Conservation (phyloP, 2,329 filamentous ascomycete species). For the Aspergillus glaucus region DNA sequence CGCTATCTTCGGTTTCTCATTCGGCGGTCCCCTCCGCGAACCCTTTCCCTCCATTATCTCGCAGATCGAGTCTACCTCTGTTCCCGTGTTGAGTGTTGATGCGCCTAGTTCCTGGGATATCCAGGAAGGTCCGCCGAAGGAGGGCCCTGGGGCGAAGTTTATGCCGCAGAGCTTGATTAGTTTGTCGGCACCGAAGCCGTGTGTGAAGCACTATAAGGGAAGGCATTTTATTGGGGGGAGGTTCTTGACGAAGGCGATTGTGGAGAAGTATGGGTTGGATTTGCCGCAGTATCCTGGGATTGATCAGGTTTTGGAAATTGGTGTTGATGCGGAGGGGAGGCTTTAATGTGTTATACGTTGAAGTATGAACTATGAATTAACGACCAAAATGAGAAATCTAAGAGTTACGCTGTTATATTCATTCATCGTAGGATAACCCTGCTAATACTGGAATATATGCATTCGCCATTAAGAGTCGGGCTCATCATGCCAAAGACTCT, state of each 20-base stretch:
- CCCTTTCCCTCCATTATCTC: constrained; percentile 80
- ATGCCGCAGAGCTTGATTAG: constrained; percentile 76
- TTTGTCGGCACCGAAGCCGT: constrained; percentile 86
- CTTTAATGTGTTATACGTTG: constrained; percentile 16
- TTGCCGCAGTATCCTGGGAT: constrained; percentile 76
- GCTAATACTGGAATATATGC: constrained; percentile 1
- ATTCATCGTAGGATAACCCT: not conserved
- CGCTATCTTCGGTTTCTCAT: constrained; percentile 93
- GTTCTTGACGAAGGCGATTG: constrained; percentile 73
- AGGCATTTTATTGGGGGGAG: constrained; percentile 88
- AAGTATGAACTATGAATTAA: not conserved
- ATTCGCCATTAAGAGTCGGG: constrained; percentile 12
- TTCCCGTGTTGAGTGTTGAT: constrained; percentile 84
- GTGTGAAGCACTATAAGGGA: constrained; percentile 76
- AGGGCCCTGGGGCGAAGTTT: constrained; percentile 72
- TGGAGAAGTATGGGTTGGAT: constrained; percentile 79
- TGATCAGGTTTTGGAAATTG: constrained; percentile 81
- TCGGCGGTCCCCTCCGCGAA: constrained; percentile 84
- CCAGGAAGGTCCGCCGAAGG: constrained; percentile 70
- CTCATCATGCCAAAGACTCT: constrained; percentile 27
- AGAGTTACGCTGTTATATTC: not conserved
- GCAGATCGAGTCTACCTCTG: constrained; percentile 62
- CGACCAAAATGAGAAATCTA: not conserved
- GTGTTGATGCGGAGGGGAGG: constrained; percentile 31
- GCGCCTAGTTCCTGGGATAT: constrained; percentile 95